Evolutionary conservation across 2,329 filamentous ascomycete species (phyloP), one percentile per base, ranked within the genome.

Genomic region (Cladosporium sp.): DNA sequence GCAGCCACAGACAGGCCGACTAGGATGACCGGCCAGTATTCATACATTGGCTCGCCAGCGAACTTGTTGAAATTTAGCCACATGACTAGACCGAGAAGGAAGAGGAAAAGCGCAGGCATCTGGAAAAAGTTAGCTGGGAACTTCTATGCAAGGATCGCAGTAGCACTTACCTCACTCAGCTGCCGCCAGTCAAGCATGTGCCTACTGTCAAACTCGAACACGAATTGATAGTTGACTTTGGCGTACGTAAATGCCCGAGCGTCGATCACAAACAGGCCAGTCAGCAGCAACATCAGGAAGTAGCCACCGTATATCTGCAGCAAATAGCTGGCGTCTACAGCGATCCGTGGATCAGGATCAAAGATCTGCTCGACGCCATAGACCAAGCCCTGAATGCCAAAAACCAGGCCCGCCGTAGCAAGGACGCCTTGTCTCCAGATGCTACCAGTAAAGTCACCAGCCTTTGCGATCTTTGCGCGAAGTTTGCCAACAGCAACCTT

Each of bases 131-230:
- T 35, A 43, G 44, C 22, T 11, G 43, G 18, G 33, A 43, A 5
- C 4, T 46, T 43, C 11, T 38, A 5, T 13, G 18, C 28, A 22
- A 44, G 9, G 10, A 14, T 37, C 6, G 10, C 11, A 10, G 9
- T 13, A 1, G 10, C 8, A 60, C 72, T 61, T 66, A 82, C 79
- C 72, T 93, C 87, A 6, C 86, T 77, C 31, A 96, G 76, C 67
- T 95, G 84, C 60, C 88, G 84, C 90, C 92, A 98, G 69, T 97
- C 89, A 28, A 97, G 74, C 31, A 57, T 57, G 67, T 93, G 84
- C 54, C 92, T 80, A 50, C 85, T 84, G 73, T 97, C 91, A 65
- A 95, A 93, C 71, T 98, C 93, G 66, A 98, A 98, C 61, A 97
- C 89, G 57, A 66, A 64, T 50, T 86, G 82, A 68, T 97, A 97